Conservation (phyloP, 1,284 basidiomycete species). For the Prillingera fragicola region DNA sequence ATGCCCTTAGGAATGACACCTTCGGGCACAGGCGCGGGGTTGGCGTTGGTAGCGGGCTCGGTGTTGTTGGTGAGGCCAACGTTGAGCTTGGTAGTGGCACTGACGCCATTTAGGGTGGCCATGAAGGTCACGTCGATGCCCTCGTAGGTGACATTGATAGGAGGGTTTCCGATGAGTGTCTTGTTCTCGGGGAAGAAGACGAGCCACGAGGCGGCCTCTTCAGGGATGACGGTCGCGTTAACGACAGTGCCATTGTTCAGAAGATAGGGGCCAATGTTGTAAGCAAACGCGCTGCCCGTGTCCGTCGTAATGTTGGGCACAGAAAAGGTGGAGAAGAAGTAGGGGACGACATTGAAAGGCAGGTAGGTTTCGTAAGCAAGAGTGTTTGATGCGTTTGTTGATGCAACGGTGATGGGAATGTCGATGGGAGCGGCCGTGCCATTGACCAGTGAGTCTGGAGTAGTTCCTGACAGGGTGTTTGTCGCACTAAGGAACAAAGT, state of each 20-base stretch:
- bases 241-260: slow-evolving; percentile 23
- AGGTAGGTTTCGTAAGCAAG: slow-evolving; percentile 35
- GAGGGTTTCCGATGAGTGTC: slow-evolving; percentile 41
- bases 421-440: slow-evolving; percentile 42
- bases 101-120: slow-evolving; percentile 18
- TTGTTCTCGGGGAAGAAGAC: slow-evolving; percentile 40
- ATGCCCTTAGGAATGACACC: slow-evolving; percentile 22
- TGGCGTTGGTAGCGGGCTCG: slow-evolving; percentile 10
- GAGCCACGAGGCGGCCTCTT: slow-evolving; percentile 46
- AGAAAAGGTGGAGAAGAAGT: slow-evolving; percentile 46
- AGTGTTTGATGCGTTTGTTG: slow-evolving; percentile 34
- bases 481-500: slow-evolving; percentile 20
- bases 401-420: slow-evolving; percentile 40
- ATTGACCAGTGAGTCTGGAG: slow-evolving; percentile 49
- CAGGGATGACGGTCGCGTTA: slow-evolving; percentile 35
- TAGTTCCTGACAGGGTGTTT: slow-evolving; percentile 34
- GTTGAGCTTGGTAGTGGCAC: slow-evolving; percentile 27
- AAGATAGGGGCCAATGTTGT: slow-evolving; percentile 36
- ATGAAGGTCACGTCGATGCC: slow-evolving; percentile 36
- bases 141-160: slow-evolving; percentile 27
- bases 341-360: slow-evolving; percentile 46
- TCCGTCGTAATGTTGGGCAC: slow-evolving; percentile 45
- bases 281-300: slow-evolving; percentile 32
- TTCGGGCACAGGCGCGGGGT: slow-evolving; percentile 23
- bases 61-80: slow-evolving; percentile 31